These are phyloP conservation scores for Sungouiella blattae DNA, from an alignment of 805 yeast species.

Conservation along the genomic window DNA sequence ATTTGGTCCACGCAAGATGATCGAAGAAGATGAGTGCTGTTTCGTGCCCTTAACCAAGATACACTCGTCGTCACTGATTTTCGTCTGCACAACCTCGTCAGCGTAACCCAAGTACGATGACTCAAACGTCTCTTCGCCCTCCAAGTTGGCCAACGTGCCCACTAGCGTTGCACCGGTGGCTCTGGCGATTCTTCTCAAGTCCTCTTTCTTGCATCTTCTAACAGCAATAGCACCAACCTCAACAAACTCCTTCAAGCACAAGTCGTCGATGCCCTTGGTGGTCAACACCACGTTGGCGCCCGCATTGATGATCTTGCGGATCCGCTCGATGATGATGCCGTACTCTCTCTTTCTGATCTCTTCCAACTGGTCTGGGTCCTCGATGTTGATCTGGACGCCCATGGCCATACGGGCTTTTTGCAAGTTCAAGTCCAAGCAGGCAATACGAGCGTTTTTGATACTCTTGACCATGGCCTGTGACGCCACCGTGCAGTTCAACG, in stretches of 20 bases:
- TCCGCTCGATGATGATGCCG: slow-evolving; percentile 79
- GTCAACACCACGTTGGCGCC: slow-evolving; percentile 94
- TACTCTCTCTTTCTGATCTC: slow-evolving; percentile 85
- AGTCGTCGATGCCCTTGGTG: slow-evolving; percentile 92
- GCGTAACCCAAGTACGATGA: slow-evolving; percentile 82
- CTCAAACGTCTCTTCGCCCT: slow-evolving; percentile 93
- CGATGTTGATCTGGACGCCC: slow-evolving; percentile 96
- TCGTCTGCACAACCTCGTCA: slow-evolving; percentile 84
- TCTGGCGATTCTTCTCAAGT: slow-evolving; percentile 91
- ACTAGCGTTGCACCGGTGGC: slow-evolving; percentile 96
- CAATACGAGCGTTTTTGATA: slow-evolving; percentile 70
- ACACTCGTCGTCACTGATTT: slow-evolving; percentile 95
- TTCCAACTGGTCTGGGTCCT: slow-evolving; percentile 96
- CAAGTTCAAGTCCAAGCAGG: slow-evolving; percentile 84
- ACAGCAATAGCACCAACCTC: slow-evolving; percentile 94
- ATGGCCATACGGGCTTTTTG: slow-evolving; percentile 97
- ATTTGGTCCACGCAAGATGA: slow-evolving; percentile 92
- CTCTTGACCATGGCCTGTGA: slow-evolving; percentile 91
- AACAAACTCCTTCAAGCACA: slow-evolving; percentile 85
- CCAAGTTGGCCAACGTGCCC: slow-evolving; percentile 84
- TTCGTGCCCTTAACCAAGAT: slow-evolving; percentile 85
- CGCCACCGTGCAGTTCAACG: slow-evolving; percentile 94
- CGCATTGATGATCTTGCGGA: slow-evolving; percentile 72
- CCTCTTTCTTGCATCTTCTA: slow-evolving; percentile 96
- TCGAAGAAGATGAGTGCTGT: slow-evolving; percentile 87